phyloP scores from a whole-genome alignment of 345 rosid species.

The Sisymbrium altissimum region DNA sequence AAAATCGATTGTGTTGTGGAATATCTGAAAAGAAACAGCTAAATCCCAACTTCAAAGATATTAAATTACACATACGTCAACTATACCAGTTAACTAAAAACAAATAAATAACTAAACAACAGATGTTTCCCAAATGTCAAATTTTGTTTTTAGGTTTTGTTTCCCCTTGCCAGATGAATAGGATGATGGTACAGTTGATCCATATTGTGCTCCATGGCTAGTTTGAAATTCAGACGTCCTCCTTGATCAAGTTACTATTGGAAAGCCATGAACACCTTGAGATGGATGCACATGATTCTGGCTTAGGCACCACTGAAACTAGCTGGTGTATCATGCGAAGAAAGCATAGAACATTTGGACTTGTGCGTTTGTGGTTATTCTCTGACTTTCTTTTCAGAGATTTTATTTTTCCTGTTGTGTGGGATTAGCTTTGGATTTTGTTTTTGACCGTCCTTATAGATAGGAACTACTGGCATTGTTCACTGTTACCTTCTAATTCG shows the following conservation, averaged over 20 bases:
- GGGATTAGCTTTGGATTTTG: too few relatives aligned
- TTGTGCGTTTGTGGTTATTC: neutral
- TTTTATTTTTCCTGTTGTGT: too few relatives aligned
- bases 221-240: slow-evolving; percentile 46
- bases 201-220: slow-evolving; percentile 44
- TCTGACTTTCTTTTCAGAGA: too few relatives aligned
- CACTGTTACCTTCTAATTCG: too few relatives aligned
- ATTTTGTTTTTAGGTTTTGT: too few relatives aligned
- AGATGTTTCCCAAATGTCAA: too few relatives aligned
- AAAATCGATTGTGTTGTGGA: neutral
- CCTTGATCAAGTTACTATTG: slow-evolving; percentile 58
- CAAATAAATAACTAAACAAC: too few relatives aligned
- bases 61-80: too few relatives aligned
- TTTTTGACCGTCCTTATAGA: too few relatives aligned
- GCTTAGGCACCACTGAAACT: slow-evolving; percentile 41
- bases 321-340: slow-evolving; percentile 54
- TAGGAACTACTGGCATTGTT: too few relatives aligned
- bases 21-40: neutral
- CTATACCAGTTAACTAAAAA: too few relatives aligned
- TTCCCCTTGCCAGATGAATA: neutral
- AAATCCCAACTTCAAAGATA: too few relatives aligned
- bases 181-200: slow-evolving; percentile 46
- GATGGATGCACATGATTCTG: slow-evolving; percentile 53
- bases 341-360: neutral
- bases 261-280: slow-evolving; percentile 50